Conservation (phyloP, 495 filamentous ascomycete species). For the Penicillium maclennaniae region DNA sequence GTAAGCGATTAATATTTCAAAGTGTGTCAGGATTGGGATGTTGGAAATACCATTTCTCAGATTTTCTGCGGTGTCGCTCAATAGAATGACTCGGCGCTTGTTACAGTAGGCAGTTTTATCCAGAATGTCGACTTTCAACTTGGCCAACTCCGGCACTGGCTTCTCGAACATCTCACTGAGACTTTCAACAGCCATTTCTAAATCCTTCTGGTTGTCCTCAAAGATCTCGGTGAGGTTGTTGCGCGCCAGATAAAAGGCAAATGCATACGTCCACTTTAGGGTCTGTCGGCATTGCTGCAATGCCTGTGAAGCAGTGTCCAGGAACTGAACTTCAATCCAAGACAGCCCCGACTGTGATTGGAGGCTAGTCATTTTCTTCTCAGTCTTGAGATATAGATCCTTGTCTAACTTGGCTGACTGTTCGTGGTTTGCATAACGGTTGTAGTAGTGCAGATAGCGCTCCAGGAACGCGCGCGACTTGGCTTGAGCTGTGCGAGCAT, state of each 20-base stretch:
- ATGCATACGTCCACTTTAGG: constrained; percentile 98
- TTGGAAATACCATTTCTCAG: constrained; percentile 71
- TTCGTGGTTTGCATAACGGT: constrained; percentile 97
- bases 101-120: constrained; percentile 97
- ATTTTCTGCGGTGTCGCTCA: constrained; percentile 88
- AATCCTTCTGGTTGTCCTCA: constrained; percentile 96
- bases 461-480: constrained; percentile 85
- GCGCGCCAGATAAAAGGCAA: constrained; percentile 90
- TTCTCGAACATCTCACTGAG: constrained; percentile 98
- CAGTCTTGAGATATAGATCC: constrained; percentile 91
- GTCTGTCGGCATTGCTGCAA: constrained; percentile 95
- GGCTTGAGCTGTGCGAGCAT: constrained; percentile 87
- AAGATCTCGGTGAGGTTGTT: constrained; percentile 98
- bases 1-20: constrained; percentile 2
- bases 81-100: constrained; percentile 80
- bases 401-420: constrained; percentile 96
- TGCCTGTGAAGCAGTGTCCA: constrained; percentile 86
- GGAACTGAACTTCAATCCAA: constrained; percentile 98
- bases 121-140: constrained; percentile 93
- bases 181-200: constrained; percentile 94
- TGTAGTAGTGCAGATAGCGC: constrained; percentile 96
- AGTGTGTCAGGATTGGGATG: background rate
- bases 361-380: constrained; percentile 97
- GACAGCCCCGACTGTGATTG: constrained; percentile 92
- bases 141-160: constrained; percentile 74